These are phyloP conservation scores for Penicillium verrucosum DNA, from an alignment of 2,329 filamentous ascomycete genomes.

Conservation along the genomic window DNA sequence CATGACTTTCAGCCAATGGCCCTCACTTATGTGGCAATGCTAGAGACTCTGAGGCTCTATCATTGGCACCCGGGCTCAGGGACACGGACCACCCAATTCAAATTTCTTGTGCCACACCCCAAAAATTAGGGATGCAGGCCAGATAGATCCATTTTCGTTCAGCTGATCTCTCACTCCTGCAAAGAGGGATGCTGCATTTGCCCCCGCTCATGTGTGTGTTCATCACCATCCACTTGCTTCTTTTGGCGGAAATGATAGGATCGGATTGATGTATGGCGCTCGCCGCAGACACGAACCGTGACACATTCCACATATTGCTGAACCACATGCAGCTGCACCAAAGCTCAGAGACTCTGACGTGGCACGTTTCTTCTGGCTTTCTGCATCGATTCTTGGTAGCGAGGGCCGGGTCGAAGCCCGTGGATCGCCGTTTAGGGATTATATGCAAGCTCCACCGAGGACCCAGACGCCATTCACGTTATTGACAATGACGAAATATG, in stretches of 20 bases:
- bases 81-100: conserved; percentile 24
- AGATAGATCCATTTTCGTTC: conserved; percentile 33
- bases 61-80: conserved; percentile 29
- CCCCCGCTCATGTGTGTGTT: conserved; percentile 38
- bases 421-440: conserved; percentile 21
- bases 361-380: conserved; percentile 37
- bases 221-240: conserved; percentile 26
- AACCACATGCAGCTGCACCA: conserved; percentile 40
- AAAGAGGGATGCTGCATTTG: conserved; percentile 40
- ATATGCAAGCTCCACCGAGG: conserved; percentile 12
- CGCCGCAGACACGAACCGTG: conserved; percentile 35
- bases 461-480: conserved; percentile 11
- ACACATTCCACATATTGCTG: conserved; percentile 33
- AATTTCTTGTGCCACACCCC: conserved; percentile 14
- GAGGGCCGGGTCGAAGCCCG: conserved; percentile 24
- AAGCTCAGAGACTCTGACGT: conserved; percentile 42
- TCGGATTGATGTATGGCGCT: conserved; percentile 27
- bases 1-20: conserved; percentile 27
- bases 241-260: conserved; percentile 34
- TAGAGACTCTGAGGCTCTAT: conserved; percentile 31
- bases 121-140: conserved; percentile 17
- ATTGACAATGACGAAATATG: conserved; percentile 10
- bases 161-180: conserved; percentile 43
- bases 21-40: conserved; percentile 30
- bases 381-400: conserved; percentile 23